Percentiles rank a stretch among this genome's conserved stretches.
Evolutionary conservation across 2,329 filamentous ascomycete species (phyloP).

Genomic region (Alternaria novae-zelandiae): DNA sequence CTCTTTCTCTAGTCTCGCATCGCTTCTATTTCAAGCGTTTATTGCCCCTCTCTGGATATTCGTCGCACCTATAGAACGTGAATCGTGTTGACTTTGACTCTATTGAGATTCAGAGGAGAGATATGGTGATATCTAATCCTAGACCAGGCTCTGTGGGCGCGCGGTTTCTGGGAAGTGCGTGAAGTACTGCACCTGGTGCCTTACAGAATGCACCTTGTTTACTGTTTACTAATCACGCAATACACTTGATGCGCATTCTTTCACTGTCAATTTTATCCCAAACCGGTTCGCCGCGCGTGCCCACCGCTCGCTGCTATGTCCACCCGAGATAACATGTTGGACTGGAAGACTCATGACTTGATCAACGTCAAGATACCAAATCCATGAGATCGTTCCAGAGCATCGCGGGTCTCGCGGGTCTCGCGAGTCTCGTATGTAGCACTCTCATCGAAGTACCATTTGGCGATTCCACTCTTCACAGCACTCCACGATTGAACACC

Average conservation of each 20-base stretch:
- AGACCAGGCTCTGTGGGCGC: fast-evolving
- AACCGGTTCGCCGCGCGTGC: neutral
- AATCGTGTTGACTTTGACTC: neutral
- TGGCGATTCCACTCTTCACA: neutral
- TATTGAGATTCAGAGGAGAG: neutral
- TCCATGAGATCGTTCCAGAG: neutral
- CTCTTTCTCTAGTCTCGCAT: neutral
- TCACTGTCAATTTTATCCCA: neutral
- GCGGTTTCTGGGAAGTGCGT: neutral
- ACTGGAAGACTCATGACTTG: neutral
- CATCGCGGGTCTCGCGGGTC: neutral
- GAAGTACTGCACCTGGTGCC: neutral
- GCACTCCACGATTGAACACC: neutral
- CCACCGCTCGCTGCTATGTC: neutral
- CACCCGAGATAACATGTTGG: fast-evolving
- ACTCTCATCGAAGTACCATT: neutral
- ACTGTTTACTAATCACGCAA: neutral
- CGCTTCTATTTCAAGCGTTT: neutral
- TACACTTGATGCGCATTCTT: neutral
- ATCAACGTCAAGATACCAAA: neutral
- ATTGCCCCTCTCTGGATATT: neutral
- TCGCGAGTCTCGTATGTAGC: neutral
- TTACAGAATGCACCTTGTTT: neutral
- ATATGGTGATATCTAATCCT: neutral
- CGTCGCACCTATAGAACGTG: neutral